A percentile compares a stretch with the other conserved stretches of the same genome.
Evolutionary conservation across 1,284 basidiomycete genomes (phyloP).

Genomic region (Cutaneotrichosporon sp.): DNA sequence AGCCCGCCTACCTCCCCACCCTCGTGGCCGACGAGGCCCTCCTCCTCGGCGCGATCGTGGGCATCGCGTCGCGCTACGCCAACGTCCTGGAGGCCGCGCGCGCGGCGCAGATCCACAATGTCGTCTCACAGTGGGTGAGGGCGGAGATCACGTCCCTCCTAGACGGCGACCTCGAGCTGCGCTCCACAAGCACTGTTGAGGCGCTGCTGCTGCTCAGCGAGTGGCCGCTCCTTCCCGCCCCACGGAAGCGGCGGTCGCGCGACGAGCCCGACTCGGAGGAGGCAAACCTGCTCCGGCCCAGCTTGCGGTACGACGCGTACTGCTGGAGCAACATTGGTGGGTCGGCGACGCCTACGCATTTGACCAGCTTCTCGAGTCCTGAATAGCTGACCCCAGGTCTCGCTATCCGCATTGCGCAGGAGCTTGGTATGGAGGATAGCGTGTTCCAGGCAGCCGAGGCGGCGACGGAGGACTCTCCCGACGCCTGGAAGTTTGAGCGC

Average conservation of each 20-base stretch:
- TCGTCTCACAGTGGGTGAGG: constrained; percentile 19
- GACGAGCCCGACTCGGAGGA: constrained; percentile 14
- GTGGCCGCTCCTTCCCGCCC: constrained; percentile 20
- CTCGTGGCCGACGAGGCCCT: constrained; percentile 16
- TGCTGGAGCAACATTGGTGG: constrained; percentile 20
- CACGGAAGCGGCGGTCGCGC: neutral
- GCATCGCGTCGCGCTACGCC: constrained; percentile 20
- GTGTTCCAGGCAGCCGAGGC: neutral
- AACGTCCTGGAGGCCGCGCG: constrained; percentile 10
- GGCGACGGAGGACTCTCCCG: neutral
- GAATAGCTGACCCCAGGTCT: constrained; percentile 2
- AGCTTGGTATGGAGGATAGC: constrained; percentile 22
- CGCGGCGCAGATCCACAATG: constrained; percentile 6
- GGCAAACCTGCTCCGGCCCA: constrained; percentile 13
- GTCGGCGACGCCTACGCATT: neutral
- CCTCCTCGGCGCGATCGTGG: constrained; percentile 19
- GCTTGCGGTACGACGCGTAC: constrained; percentile 21
- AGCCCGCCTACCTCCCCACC: constrained; percentile 16
- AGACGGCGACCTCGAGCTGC: constrained; percentile 18
- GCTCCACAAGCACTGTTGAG: constrained; percentile 16
- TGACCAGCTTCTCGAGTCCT: too few species aligned
- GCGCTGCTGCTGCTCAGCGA: constrained; percentile 21
- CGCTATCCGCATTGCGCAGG: constrained; percentile 22
- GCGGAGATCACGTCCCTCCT: constrained; percentile 11
- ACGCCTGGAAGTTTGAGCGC: constrained; percentile 15